Base-by-base conservation (phyloP, 1,139 yeast genomes). In the Blastobotrys aristatus region DNA sequence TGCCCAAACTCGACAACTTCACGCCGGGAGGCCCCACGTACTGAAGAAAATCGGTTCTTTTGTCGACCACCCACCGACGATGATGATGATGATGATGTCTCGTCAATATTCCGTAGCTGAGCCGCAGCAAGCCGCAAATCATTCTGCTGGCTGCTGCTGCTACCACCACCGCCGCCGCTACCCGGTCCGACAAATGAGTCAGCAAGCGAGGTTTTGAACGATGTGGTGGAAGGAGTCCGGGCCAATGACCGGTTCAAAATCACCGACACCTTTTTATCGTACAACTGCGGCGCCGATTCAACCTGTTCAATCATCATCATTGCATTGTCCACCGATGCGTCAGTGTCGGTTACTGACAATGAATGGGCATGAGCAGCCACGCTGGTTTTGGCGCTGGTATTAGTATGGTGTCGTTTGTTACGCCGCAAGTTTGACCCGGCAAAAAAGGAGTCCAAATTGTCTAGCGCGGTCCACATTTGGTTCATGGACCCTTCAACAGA, bases 401-500 rank as follows among this genome's bases (percentile, higher is more conserved):
- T 13, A 3, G 38, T 34, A 13, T 20, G 16, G 2, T 13, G 22
- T 18, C 38, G 22, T n/a, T 27, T 24, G 24, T 34, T 34, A 20
- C 38, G 22, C 22, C 37, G 18, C 22, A 21, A 22, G 35, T 38
- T 44, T 49, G 84, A 94, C 46, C 82, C 84, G 0, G 96, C 86
- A 68, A 92, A 92, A 63, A 92, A 92, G 11, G 92, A 83, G 64
- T 92, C 97, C 56, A 92, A 75, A 60, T 89, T 95, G 60, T 90
- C 97, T 53, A 92, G 72, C n/a, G 95, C 95, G 0, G 96, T 96
- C 82, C 96, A 85, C 84, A 92, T 89, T 60, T 89, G 88, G 62
- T 95, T 88, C 60, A 92, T 74, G 0, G 96, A 83, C 0, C 86
- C 88, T 52, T 79, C 85, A 2, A 55, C 58, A 4, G 57, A 56